These are phyloP conservation scores for Sapria himalayana DNA, from an alignment of 345 rosid genomes.

Conservation along the genomic window DNA sequence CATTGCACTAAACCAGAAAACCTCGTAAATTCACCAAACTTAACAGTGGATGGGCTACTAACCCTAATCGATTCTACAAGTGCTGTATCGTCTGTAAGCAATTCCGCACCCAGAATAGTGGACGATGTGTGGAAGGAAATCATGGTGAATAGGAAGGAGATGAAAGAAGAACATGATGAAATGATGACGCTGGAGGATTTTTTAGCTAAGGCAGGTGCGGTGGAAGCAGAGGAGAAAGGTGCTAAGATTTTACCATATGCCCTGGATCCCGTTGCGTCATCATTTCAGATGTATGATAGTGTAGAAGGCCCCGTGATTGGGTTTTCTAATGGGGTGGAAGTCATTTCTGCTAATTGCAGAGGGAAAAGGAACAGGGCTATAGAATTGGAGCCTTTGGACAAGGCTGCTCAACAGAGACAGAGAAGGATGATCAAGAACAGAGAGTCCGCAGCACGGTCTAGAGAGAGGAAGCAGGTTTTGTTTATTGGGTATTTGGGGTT, in stretches of 20 bases:
- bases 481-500: background rate
- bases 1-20: too few relatives aligned
- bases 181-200: constrained; percentile 92
- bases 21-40: too few relatives aligned
- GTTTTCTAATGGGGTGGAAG: constrained; percentile 26
- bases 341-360: constrained; percentile 9
- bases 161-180: constrained; percentile 66
- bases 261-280: constrained; percentile 13
- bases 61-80: too few relatives aligned
- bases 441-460: constrained; percentile 88
- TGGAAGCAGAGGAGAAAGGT: constrained; percentile 14
- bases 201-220: constrained; percentile 47
- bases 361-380: constrained; percentile 50
- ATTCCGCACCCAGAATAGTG: constrained; percentile 18
- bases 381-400: constrained; percentile 56
- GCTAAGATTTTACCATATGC: constrained; percentile 36
- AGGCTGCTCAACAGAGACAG: constrained; percentile 79
- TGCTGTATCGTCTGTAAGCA: too few relatives aligned
- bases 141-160: constrained; percentile 32
- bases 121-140: constrained; percentile 90
- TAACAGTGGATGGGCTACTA: too few relatives aligned
- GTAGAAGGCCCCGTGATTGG: constrained; percentile 33
- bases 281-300: constrained; percentile 37
- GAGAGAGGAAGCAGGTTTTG: constrained; percentile 79
- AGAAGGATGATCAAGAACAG: constrained; percentile 96